Conservation (phyloP, 495 filamentous ascomycete species). For the Penicillium robsamsonii region DNA sequence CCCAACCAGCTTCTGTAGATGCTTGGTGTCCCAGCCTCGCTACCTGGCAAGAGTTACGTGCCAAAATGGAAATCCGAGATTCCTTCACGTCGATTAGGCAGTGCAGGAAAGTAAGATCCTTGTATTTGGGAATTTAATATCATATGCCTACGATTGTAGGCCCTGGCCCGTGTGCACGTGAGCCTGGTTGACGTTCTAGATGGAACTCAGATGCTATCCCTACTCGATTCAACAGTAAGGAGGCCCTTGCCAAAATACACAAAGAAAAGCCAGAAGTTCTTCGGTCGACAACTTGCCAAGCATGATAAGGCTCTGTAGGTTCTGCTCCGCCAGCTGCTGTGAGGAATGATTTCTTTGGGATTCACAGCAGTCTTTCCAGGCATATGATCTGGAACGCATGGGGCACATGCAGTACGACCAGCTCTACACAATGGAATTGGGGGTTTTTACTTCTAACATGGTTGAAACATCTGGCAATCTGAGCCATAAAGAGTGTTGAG, state of each 20-base stretch:
- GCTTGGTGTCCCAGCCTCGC: constrained; percentile 10
- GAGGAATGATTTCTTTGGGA: no score
- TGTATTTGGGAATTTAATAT: neutral
- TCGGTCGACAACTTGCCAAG: constrained; percentile 38
- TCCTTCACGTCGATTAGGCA: constrained; percentile 32
- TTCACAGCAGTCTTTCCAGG: no score
- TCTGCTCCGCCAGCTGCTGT: constrained; percentile 31
- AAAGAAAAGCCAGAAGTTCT: constrained; percentile 25
- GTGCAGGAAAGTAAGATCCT: constrained; percentile 39
- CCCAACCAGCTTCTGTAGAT: neutral
- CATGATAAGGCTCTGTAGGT: constrained; percentile 38
- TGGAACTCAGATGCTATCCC: constrained; percentile 27
- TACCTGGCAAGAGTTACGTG: constrained; percentile 32
- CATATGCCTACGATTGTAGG: constrained; percentile 11
- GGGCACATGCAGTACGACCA: no score
- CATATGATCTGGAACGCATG: no score
- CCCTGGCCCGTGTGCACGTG: constrained; percentile 37
- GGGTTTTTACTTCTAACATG: no score
- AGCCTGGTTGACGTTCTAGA: constrained; percentile 56
- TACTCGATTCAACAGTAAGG: constrained; percentile 27
- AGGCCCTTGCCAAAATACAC: constrained; percentile 42
- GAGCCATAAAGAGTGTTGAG: no score
- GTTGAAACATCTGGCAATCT: no score
- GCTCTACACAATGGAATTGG: no score
- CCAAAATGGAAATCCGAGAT: constrained; percentile 29